Evolutionary conservation across 2,329 filamentous ascomycete species (phyloP), one percentile per base, ranked within the genome.

Genomic region (Diaporthe vexans): DNA sequence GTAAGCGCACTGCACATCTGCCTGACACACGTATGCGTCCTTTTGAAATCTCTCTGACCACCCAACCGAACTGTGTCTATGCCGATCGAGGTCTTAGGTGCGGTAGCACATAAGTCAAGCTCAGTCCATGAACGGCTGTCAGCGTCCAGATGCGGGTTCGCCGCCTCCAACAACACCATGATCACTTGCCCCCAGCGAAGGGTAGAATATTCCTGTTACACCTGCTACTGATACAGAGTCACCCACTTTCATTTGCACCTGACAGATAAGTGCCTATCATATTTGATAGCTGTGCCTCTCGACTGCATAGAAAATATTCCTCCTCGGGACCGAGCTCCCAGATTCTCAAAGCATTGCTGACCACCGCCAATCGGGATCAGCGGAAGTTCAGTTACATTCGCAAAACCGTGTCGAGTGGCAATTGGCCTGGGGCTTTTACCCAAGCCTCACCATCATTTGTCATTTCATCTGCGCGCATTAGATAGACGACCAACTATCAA

Each of bases 21-120:
- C 29, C 29, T 67, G 46, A 65, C 29, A 65, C 61, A 35, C 33
- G 29, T 37, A 37, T 52, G 63, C 46, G 46, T 67, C 63, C 63
- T 67, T 67, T 52, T 52, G 63, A 48, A 48, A 52, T 67, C 6
- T 24, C 26, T 67, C 63, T 52, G 63, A 67, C 63, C 46, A 37
- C 63, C 46, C 8, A 24, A 35, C 46, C 63, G 40, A 19, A 19
- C 15, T 52, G 7, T 11, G 15, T 29, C 13, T 37, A 3, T 11
- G 15, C 61, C 13, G 11, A 67, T 3, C 7, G 29, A 26, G 11
- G 61, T 19, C 17, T 3, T 13, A 24, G 7, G 61, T 26, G 21
- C 8, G 61, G 21, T 52, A 11, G 24, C 46, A 67, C 46, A 0
- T 11, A 1, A 52, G 8, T 17, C 13, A n/a, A 19, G 7, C 5